phyloP scores from a whole-genome alignment of 371 early-diverging fungal species.

The Lichtheimia ramosa region DNA sequence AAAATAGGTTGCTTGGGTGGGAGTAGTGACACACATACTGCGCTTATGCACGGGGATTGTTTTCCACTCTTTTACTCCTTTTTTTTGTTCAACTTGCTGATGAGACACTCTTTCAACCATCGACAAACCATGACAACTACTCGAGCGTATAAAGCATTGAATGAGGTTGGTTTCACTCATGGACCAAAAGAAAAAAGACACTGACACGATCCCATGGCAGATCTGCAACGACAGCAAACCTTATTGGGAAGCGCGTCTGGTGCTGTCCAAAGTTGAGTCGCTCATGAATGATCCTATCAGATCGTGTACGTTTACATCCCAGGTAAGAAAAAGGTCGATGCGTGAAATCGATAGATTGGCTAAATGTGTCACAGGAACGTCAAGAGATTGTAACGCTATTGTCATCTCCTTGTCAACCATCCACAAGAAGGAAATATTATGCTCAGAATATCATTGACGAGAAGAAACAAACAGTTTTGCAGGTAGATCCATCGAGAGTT shows the following conservation, averaged over 20 bases:
- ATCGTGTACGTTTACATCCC: not conserved
- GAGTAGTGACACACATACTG: too few relatives aligned
- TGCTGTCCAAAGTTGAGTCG: slow-evolving; percentile 4
- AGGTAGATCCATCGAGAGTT: not conserved
- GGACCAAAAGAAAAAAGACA: not conserved
- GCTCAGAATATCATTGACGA: too few relatives aligned
- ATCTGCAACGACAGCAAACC: slow-evolving; percentile 2
- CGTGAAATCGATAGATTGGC: not conserved
- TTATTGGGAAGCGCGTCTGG: slow-evolving; percentile 9
- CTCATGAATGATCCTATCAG: slow-evolving; percentile 1
- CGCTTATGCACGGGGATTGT: too few relatives aligned
- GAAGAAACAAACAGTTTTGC: not conserved
- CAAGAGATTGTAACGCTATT: slow-evolving; percentile 1
- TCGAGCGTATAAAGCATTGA: not conserved
- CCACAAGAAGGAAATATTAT: too few relatives aligned
- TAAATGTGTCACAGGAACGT: not conserved
- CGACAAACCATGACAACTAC: not conserved
- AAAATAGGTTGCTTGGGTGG: too few relatives aligned
- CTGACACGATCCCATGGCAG: not conserved
- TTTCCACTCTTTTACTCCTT: not conserved
- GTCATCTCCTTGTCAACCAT: not conserved
- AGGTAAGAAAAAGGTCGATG: not conserved
- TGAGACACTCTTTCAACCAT: not conserved
- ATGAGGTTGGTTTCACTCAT: not conserved
- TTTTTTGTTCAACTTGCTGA: not conserved